A percentile compares a stretch with the other conserved stretches of the same genome.
Evolutionary conservation across 2,329 filamentous ascomycete genomes (phyloP).

Genomic region (Coleophoma cylindrospora): DNA sequence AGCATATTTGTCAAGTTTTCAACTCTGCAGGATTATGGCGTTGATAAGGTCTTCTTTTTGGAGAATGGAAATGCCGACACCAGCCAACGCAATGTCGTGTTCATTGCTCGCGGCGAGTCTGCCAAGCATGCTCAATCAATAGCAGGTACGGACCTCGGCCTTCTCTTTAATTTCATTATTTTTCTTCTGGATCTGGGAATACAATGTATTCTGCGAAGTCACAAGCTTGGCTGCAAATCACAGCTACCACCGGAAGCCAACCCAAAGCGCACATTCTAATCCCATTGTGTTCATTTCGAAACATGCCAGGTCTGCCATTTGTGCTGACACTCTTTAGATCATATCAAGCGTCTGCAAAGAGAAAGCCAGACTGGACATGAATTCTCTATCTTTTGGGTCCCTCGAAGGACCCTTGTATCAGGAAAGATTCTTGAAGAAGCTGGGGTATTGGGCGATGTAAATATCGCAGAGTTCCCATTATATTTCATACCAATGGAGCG

Average conservation of each 20-base stretch:
- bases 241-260: conserved; percentile 21
- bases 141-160: conserved; percentile 59
- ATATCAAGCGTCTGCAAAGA: conserved; percentile 84
- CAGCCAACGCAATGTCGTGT: conserved; percentile 91
- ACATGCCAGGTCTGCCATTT: conserved; percentile 44
- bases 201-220: conserved; percentile 50
- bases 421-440: conserved; percentile 90
- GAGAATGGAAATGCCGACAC: conserved; percentile 95
- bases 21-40: conserved; percentile 91
- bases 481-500: conserved; percentile 89
- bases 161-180: not conserved
- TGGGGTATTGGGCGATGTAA: conserved; percentile 89
- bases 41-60: conserved; percentile 94
- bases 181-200: conserved; percentile 34
- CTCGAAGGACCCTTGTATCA: conserved; percentile 83
- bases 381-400: conserved; percentile 95
- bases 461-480: conserved; percentile 78
- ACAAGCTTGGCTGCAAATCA: too few species aligned
- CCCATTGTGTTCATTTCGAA: conserved; percentile 29
- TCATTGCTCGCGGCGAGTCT: conserved; percentile 87
- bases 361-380: conserved; percentile 90
- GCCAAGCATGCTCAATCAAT: conserved; percentile 78
- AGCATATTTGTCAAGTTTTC: conserved; percentile 93
- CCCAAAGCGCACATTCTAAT: conserved; percentile 32
- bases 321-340: conserved; percentile 64